phyloP scores from a whole-genome alignment of 1,139 yeast genomes.

The Pichiaceae sp. region DNA sequence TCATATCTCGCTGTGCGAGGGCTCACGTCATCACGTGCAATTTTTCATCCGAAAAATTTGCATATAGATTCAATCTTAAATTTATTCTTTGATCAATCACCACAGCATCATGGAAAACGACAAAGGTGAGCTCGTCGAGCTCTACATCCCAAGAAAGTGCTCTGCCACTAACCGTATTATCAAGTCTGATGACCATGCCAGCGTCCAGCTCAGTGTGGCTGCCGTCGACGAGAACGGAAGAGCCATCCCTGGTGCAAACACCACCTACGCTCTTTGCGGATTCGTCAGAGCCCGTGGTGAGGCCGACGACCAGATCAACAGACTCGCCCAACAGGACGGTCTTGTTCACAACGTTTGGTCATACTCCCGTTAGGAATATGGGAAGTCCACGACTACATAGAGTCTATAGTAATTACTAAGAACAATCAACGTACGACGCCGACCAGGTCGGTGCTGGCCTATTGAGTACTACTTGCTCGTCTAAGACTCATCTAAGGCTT shows the following conservation, averaged over 20 bases:
- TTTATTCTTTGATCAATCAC: no score
- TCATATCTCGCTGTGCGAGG: no score
- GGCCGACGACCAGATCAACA: conserved; percentile 98
- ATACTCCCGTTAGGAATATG: conserved; percentile 78
- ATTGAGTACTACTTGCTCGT: no score
- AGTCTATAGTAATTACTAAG: no score
- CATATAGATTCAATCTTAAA: no score
- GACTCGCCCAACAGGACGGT: conserved; percentile 99
- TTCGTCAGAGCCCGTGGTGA: conserved; percentile 89
- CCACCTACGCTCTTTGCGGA: conserved; percentile 96
- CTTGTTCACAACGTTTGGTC: conserved; percentile 97
- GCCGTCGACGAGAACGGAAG: conserved; percentile 93
- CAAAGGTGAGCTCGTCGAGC: conserved; percentile 99
- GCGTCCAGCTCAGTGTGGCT: conserved; percentile 88
- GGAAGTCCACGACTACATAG: not conserved
- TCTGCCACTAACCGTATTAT: conserved; percentile 99
- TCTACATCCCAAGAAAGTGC: conserved; percentile 99
- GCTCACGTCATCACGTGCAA: no score
- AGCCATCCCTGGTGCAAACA: conserved; percentile 84
- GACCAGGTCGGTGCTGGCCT: no score
- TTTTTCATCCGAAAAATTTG: no score
- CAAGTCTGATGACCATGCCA: conserved; percentile 99
- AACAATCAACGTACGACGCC: no score
- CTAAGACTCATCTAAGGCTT: no score
- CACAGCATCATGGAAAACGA: conserved; percentile 93